These are phyloP conservation scores for Marasmius tenuissimus DNA, from an alignment of 1,284 basidiomycete species.

Conservation along the genomic window DNA sequence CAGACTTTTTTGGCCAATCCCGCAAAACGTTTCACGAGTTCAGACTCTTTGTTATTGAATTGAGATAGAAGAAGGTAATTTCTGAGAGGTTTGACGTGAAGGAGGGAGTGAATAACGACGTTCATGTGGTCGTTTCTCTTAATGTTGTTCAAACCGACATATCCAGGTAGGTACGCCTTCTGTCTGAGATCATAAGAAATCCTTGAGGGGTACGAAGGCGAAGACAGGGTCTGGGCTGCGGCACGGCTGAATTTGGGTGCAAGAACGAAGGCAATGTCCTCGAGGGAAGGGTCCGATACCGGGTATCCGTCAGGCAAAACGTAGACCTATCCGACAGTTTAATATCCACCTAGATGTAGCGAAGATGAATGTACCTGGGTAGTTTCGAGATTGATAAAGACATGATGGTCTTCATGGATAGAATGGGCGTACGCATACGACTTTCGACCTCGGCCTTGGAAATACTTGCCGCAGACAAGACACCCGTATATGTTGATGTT, in stretches of 20 bases:
- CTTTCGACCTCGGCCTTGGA: slow-evolving; percentile 91
- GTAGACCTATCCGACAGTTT: slow-evolving; percentile 69
- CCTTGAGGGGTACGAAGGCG: slow-evolving; percentile 61
- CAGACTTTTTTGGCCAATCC: slow-evolving; percentile 89
- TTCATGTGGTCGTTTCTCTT: slow-evolving; percentile 98
- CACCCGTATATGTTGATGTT: slow-evolving; percentile 99
- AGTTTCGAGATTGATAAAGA: slow-evolving; percentile 94
- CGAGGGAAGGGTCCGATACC: slow-evolving; percentile 92
- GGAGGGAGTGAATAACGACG: slow-evolving; percentile 91
- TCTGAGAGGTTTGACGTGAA: slow-evolving; percentile 89
- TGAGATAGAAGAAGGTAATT: slow-evolving; percentile 83
- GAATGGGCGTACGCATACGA: slow-evolving; percentile 97
- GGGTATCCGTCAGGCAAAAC: slow-evolving; percentile 97
- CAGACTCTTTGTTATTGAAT: slow-evolving; percentile 73
- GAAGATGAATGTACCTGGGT: slow-evolving; percentile 66
- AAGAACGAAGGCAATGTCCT: slow-evolving; percentile 92
- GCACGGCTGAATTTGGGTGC: slow-evolving; percentile 76
- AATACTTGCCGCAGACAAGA: slow-evolving; percentile 98
- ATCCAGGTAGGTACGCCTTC: slow-evolving; percentile 88
- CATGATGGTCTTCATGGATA: slow-evolving; percentile 97
- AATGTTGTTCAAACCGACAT: slow-evolving; percentile 97
- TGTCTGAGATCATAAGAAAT: slow-evolving; percentile 83
- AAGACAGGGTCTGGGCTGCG: slow-evolving; percentile 53
- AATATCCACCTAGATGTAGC: slow-evolving; percentile 1
- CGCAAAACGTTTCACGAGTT: slow-evolving; percentile 87